Evolutionary conservation across 805 yeast species (phyloP), one percentile per base, ranked within the genome.

Genomic region (Suhomyces kilbournensis): DNA sequence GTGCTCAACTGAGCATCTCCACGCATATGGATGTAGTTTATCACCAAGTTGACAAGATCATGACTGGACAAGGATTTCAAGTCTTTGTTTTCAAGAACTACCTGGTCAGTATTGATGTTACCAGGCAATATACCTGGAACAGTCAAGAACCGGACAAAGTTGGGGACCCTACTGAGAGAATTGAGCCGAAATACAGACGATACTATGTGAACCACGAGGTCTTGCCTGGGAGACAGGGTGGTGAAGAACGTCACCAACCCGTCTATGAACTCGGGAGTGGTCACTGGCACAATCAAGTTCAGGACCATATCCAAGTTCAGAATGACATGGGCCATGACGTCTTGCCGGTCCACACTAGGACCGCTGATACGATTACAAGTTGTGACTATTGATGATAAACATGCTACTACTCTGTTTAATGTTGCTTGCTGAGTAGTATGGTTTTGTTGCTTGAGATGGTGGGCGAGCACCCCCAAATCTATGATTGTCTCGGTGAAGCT

Each of bases 11-110:
- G 28, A n/a, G 4, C n/a, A 3, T 28, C 5, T 12, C 60, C 63
- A 38, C 57, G 62, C 4, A 64, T 52, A 3, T 22, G 25, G n/a
- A 66, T 49, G 46, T 53, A 54, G 44, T 62, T 63, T 17, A 57
- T 52, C 15, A 69, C 39, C 44, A 64, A 52, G 8, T 53, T 48
- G 34, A 58, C 53, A 12, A 42, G 9, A 15, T 49, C 47, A 38
- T 32, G 8, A 35, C 15, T 7, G 1, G 28, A 14, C 50, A 15
- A n/a, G 2, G 32, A 46, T 44, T 7, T 20, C 46, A 48, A 19
- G 7, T 30, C 23, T 7, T 26, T 3, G 7, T 8, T 20, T 6
- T 44, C 15, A 35, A 39, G 40, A 8, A 40, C 43, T 20, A 53
- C 53, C 44, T 43, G 47, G 4, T 14, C 12, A 1, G 44, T 40